Base-by-base conservation (phyloP, 805 yeast species). In the Suhomyces emberorum region DNA sequence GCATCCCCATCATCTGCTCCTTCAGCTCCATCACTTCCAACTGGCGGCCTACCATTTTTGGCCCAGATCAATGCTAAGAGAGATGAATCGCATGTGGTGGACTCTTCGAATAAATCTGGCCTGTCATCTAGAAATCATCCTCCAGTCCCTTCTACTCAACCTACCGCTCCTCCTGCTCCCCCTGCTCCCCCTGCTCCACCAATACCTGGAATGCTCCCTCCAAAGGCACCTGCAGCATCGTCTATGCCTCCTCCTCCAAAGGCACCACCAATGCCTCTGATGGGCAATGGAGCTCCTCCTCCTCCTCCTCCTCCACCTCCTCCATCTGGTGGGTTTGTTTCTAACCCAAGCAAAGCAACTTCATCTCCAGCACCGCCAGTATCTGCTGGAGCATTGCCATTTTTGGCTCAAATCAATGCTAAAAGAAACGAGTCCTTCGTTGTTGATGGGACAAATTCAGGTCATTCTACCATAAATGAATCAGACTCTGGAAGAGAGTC, bases 51-150 rank as follows among this genome's bases (percentile, higher is more conserved):
- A 9, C 79, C 79, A 3, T 74, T 74, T 49, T 55, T 75, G 11
- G 69, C 73, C 4, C 73, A 75, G 39, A 74, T 75, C 38, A 73
- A 72, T 46, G 68, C 63, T 25, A 67, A 70, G 42, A 60, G 79
- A 43, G 72, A 70, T 38, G 76, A 72, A 12, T 47, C 66, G 16
- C 59, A 60, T 47, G 74, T 68, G 22, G 68, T 71, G 15, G 72
- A 63, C 19, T 5, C 12, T 7, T 43, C 44, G 12, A 17, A 34
- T 16, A 28, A 35, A 6, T 20, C 32, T 2, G 32, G 37, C 10
- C 28, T 35, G 11, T 26, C 35, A 4, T 14, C 49, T 4, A 48
- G 55, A 6, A 32, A 47, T 15, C 37, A 34, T 8, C 30, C 50
- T 2, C 28, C 48, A 14, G 33, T 59, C 18, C 55, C 58, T 4